A percentile compares a stretch with the other conserved stretches of the same genome.
Conservation (phyloP, 192 early-diverging fungal genomes). For the Coemansia aciculifera region DNA sequence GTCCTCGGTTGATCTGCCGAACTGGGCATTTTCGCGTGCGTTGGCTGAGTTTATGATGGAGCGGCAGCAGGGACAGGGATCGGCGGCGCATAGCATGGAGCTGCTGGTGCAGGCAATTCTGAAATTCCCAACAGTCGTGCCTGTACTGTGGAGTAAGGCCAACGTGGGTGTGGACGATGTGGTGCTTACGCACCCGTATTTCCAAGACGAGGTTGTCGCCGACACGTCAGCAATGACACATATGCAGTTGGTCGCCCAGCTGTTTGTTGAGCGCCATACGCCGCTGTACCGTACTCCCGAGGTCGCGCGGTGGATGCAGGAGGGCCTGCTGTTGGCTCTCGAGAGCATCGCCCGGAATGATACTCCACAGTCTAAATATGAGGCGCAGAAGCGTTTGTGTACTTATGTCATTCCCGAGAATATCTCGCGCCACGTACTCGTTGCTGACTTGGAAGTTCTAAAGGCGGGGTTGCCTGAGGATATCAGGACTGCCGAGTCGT, state of each 20-base stretch:
- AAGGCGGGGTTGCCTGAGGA: conserved; percentile 44
- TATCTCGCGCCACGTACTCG: conserved; percentile 51
- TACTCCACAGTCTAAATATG: not conserved
- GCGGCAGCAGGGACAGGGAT: not conserved
- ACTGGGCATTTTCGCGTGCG: conserved; percentile 75
- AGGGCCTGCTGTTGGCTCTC: conserved; percentile 46
- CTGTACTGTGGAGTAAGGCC: conserved; percentile 65
- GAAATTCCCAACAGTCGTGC: conserved; percentile 69
- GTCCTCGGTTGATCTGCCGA: conserved; percentile 58
- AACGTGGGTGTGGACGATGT: conserved; percentile 60
- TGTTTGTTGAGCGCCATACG: conserved; percentile 75
- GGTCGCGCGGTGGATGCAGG: conserved; percentile 55
- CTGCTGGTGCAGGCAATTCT: conserved; percentile 70
- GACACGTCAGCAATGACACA: conserved; percentile 51
- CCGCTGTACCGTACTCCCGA: conserved; percentile 87
- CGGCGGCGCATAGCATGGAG: conserved; percentile 24
- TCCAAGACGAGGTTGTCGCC: conserved; percentile 45
- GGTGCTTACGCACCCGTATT: conserved; percentile 57
- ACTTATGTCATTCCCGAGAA: conserved; percentile 44
- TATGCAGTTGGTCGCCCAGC: conserved; percentile 64
- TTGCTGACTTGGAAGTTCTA: conserved; percentile 44
- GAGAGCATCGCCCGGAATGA: conserved; percentile 24
- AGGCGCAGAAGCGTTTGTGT: conserved; percentile 28
- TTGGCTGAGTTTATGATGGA: conserved; percentile 79
- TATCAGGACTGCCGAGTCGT: conserved; percentile 27